Conservation (phyloP, 805 yeast species). For the Zygosaccharomyces bailii region DNA sequence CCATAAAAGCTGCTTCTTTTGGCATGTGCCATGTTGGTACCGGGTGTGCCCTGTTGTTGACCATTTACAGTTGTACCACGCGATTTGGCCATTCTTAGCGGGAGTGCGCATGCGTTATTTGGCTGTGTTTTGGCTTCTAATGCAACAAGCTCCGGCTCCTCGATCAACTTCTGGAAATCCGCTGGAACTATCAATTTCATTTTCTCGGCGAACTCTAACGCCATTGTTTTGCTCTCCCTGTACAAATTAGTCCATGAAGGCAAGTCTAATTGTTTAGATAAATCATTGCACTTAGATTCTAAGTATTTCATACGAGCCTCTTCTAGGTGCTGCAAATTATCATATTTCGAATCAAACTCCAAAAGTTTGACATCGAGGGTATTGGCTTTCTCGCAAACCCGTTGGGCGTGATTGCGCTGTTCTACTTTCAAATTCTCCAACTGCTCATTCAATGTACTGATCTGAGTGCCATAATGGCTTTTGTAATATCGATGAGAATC, state of each 20-base stretch:
- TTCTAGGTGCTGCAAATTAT: constrained; percentile 11
- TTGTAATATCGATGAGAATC: constrained; percentile 28
- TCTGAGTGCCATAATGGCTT: constrained; percentile 24
- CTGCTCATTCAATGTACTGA: constrained; percentile 14
- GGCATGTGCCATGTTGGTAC: constrained; percentile 9
- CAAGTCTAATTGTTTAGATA: constrained; percentile 15
- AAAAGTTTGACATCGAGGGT: constrained; percentile 7
- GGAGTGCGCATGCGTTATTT: constrained; percentile 3
- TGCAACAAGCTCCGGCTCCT: constrained; percentile 10
- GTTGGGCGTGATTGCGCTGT: constrained; percentile 7
- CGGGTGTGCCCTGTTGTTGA: constrained; percentile 2
- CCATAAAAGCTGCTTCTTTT: constrained; percentile 32
- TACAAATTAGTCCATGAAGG: constrained; percentile 23
- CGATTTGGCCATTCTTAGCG: constrained; percentile 14
- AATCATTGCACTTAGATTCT: constrained; percentile 11
- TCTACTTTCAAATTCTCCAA: constrained; percentile 11
- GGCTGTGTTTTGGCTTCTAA: constrained; percentile 6
- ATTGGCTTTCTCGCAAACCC: constrained; percentile 8
- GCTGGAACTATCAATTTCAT: constrained; percentile 14
- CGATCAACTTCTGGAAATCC: constrained; percentile 6
- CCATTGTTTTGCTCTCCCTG: constrained; percentile 18
- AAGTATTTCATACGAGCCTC: constrained; percentile 13
- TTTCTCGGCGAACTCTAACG: constrained; percentile 19
- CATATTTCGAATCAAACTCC: constrained; percentile 15
- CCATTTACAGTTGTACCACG: constrained; percentile 7